Conservation (phyloP, 768 basidiomycete species). For the Lentinula sp. region DNA sequence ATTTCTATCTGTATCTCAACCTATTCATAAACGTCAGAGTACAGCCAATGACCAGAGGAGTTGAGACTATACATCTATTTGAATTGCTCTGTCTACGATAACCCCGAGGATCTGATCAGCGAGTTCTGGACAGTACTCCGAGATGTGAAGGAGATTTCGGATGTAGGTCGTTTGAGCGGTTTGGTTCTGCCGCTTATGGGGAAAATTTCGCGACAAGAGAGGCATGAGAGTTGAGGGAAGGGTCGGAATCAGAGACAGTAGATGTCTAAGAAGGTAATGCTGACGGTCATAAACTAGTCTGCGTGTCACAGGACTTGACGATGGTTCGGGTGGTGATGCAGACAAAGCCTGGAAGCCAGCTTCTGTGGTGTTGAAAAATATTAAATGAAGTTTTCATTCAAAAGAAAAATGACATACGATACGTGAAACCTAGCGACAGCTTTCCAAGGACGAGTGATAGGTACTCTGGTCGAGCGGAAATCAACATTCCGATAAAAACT, state of each 20-base stretch:
- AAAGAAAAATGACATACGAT: constrained; percentile 54
- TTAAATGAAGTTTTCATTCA: constrained; percentile 4
- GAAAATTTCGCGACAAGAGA: constrained; percentile 79
- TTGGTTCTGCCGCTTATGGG: constrained; percentile 86
- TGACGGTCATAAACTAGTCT: constrained; percentile 80
- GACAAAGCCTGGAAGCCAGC: constrained; percentile 64
- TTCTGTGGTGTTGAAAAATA: constrained; percentile 37
- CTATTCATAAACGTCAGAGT: constrained; percentile 29
- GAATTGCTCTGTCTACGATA: constrained; percentile 89
- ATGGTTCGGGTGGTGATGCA: constrained; percentile 53
- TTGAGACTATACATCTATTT: constrained; percentile 69
- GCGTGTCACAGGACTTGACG: constrained; percentile 69
- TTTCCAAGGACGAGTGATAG: constrained; percentile 76
- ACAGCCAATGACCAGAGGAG: not conserved
- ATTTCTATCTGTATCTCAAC: constrained; percentile 96
- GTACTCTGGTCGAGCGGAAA: constrained; percentile 90
- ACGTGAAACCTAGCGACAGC: constrained; percentile 81
- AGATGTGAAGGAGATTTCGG: constrained; percentile 78
- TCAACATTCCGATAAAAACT: constrained; percentile 84
- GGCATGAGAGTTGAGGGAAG: constrained; percentile 83
- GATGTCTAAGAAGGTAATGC: constrained; percentile 78
- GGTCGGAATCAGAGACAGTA: constrained; percentile 90
- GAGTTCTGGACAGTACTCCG: constrained; percentile 84
- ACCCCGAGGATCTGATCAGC: constrained; percentile 78
- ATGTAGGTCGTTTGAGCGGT: constrained; percentile 83